Evolutionary conservation across 2,329 filamentous ascomycete species (phyloP), one percentile per base, ranked within the genome.

Genomic region (Penicillium sp.): DNA sequence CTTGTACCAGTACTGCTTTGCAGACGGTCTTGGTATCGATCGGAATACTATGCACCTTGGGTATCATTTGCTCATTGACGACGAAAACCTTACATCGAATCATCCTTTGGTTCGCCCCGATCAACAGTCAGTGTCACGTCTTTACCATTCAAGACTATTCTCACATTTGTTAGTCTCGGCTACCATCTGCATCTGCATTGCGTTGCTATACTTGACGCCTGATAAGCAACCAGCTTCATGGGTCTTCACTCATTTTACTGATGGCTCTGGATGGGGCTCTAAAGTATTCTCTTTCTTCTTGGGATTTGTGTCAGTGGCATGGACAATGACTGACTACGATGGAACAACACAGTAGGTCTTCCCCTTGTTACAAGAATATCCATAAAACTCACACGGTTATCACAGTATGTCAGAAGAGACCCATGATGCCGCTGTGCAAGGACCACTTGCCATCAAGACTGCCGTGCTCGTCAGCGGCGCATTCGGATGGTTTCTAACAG

Each of bases 261-360:
- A 81, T 52, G 75, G 75, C 32, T 81, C 78, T 7, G 77, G 78
- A 16, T 82, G 77, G 77, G 72, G 72, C 8, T 77, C 70, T 14
- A 75, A 71, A 47, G 66, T 69, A 2, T 80, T 81, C 46, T 81
- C 78, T 0, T 82, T 81, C 48, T 65, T 82, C 7, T 64, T 82
- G 5, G 76, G 75, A 39, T 75, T 65, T 33, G 64, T 68, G 29
- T 56, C 54, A 8, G 61, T 68, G 6, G 61, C 62, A 28, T 67
- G 62, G 60, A 79, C 76, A n/a, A 81, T 82, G 77, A 82, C 78
- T 4, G 78, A 81, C 54, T 82, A 81, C 54, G 78, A 82, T 49
- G 77, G 74, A 30, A 82, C 79, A 8, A 80, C 78, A 4, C 79
- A 82, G 72, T 75, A 61, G 56, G 68, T 61, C 32, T 9, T 20